Conservation (phyloP, 2,329 filamentous ascomycete genomes). For the Talaromyces rugulosus region DNA sequence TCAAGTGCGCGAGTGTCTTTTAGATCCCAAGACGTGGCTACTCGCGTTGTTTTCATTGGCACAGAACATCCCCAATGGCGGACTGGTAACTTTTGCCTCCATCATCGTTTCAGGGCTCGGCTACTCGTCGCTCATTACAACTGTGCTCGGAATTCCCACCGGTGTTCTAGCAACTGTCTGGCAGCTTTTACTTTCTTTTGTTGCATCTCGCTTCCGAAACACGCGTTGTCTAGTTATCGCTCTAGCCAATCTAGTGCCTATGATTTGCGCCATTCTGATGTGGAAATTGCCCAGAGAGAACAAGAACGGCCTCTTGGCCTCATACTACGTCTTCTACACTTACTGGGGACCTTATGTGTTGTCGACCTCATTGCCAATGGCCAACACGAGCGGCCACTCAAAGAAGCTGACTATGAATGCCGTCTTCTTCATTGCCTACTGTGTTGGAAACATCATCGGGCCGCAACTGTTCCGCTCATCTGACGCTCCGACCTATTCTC, state of each 20-base stretch:
- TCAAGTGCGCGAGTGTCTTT: constrained; percentile 38
- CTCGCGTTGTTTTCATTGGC: constrained; percentile 17
- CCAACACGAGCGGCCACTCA: constrained; percentile 24
- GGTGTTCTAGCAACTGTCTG: constrained; percentile 24
- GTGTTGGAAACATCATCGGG: constrained; percentile 22
- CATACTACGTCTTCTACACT: constrained; percentile 37
- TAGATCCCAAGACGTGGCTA: constrained; percentile 29
- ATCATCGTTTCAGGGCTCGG: constrained; percentile 25
- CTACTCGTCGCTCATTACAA: constrained; percentile 19
- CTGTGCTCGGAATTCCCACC: constrained; percentile 24
- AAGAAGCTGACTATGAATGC: constrained; percentile 26
- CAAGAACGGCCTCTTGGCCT: constrained; percentile 29
- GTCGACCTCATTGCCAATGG: constrained; percentile 25
- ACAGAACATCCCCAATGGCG: constrained; percentile 26
- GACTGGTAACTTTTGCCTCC: constrained; percentile 25
- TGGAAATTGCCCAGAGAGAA: constrained; percentile 33
- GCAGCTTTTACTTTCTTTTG: constrained; percentile 19
- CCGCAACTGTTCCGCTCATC: constrained; percentile 10
- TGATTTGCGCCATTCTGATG: constrained; percentile 26
- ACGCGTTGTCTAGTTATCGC: constrained; percentile 23
- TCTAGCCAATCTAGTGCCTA: constrained; percentile 21
- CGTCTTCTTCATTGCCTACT: constrained; percentile 23
- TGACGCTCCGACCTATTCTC: constrained; percentile 19
- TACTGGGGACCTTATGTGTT: constrained; percentile 32
- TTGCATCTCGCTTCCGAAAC: constrained; percentile 15